These are phyloP conservation scores for Auricularia cornea DNA, from an alignment of 768 basidiomycete species.

Conservation along the genomic window DNA sequence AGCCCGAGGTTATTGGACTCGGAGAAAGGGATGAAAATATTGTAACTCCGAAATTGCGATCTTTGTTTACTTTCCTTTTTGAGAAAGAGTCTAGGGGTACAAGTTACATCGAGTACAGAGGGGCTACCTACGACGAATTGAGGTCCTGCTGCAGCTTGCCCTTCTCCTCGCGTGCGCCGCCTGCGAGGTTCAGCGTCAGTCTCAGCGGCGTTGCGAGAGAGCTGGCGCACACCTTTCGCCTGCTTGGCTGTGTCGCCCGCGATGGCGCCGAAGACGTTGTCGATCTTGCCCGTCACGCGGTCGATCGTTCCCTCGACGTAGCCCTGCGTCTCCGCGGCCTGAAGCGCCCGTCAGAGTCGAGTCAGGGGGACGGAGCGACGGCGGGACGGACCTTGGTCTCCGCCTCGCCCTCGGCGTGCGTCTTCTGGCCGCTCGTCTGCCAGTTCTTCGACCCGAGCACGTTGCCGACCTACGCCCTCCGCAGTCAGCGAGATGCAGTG, in stretches of 20 bases:
- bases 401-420: constrained; percentile 13
- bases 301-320: constrained; percentile 5
- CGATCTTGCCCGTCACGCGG: constrained; percentile 40
- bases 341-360: no score
- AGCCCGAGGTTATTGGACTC: no score
- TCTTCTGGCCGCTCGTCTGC: constrained; percentile 5
- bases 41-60: no score
- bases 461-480: constrained; percentile 7
- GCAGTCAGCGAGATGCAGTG: neutral
- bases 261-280: constrained; percentile 45
- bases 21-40: no score
- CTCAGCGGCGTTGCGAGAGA: neutral
- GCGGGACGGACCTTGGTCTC: no score
- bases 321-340: constrained; percentile 13
- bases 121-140: neutral
- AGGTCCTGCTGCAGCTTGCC: neutral
- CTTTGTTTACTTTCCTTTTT: no score
- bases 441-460: constrained; percentile 6
- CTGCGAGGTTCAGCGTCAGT: neutral
- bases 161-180: neutral
- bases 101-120: no score
- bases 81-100: no score
- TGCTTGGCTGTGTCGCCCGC: constrained; percentile 46
- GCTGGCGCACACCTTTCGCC: constrained; percentile 34
- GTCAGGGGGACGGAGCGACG: no score